Base-by-base conservation (phyloP, 495 filamentous ascomycete species). In the Penicillium lividum region DNA sequence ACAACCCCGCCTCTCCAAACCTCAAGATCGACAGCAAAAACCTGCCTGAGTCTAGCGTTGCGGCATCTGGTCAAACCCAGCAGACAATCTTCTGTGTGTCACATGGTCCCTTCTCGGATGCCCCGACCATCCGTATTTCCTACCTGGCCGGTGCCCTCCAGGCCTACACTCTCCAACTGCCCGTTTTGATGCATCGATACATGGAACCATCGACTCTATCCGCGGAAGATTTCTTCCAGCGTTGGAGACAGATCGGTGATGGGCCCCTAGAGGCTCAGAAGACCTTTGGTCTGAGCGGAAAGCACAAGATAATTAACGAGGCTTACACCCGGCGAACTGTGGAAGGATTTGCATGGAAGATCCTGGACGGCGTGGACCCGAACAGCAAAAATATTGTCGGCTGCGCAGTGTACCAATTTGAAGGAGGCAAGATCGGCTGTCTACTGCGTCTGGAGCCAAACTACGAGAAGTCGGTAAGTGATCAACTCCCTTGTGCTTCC, bases 201-300 rank as follows among this genome's bases (percentile, higher is more conserved):
- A 96, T 98, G 92, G 92, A 96, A 56, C 84, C 89, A 0, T 93
- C 95, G 0, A 83, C 89, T 40, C 73, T 99, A 38, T 82, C 82
- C 8, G 85, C 86, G 0, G 94, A 97, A 49, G 94, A 98, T 59
- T 99, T 98, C 75, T 99, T 99, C 79, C 97, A 94, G 78, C 81
- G 95, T 22, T 99, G 95, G 95, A 91, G 94, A 73, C 95, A 99
- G 72, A 98, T 99, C 65, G 95, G 95, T 16, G 92, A 89, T 7
- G 81, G 80, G 3, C 89, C 92, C 6, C 80, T 96, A 10, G 95
- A 99, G 68, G 83, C 88, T 0, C 95, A 99, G 70, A 78, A 82
- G 40, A 89, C 97, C 7, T 95, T 98, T 70, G 87, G 87, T 0
- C 60, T 77, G n/a, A 68, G 67, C 18, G 75, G 78, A 5, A 77